phyloP scores from a whole-genome alignment of 2,329 filamentous ascomycete genomes.

The Aspergillus novoparasiticus region DNA sequence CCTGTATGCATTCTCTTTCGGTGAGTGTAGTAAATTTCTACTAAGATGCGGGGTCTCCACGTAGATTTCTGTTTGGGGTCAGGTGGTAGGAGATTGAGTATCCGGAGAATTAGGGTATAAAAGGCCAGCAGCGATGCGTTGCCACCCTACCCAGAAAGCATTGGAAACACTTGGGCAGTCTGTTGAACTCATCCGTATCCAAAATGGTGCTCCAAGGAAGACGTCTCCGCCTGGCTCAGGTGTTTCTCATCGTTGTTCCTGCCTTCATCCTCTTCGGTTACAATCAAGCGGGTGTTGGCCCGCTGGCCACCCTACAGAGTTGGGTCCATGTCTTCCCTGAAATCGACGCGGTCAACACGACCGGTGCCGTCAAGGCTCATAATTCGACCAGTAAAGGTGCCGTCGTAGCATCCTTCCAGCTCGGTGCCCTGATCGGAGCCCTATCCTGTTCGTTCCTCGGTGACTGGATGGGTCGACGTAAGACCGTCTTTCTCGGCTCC shows the following conservation, averaged over 20 bases:
- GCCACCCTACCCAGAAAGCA: not conserved
- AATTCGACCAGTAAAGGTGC: constrained; percentile 31
- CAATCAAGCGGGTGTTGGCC: constrained; percentile 29
- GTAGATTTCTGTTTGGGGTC: not conserved
- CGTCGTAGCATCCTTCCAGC: constrained; percentile 27
- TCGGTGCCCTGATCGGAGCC: constrained; percentile 26
- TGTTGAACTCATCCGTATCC: not conserved
- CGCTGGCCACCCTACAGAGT: constrained; percentile 25
- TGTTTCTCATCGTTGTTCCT: constrained; percentile 25
- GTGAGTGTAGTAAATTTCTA: not conserved
- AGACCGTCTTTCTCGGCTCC: constrained; percentile 50
- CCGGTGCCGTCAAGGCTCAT: constrained; percentile 18
- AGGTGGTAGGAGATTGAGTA: too few species aligned
- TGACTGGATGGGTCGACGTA: constrained; percentile 52
- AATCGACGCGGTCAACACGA: constrained; percentile 51
- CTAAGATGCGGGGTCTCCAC: constrained; percentile 6
- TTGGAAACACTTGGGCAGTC: not conserved
- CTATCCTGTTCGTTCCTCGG: constrained; percentile 34
- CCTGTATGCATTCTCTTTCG: not conserved
- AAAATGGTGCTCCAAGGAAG: constrained; percentile 10
- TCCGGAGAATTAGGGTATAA: not conserved
- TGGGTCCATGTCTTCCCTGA: constrained; percentile 54
- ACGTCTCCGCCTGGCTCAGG: constrained; percentile 23
- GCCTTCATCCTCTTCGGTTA: constrained; percentile 31
- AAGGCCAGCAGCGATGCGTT: not conserved